A percentile compares a stretch with the other conserved stretches of the same genome.
phyloP scores from a whole-genome alignment of 495 filamentous ascomycete species.

The Tuber umbilicatum region DNA sequence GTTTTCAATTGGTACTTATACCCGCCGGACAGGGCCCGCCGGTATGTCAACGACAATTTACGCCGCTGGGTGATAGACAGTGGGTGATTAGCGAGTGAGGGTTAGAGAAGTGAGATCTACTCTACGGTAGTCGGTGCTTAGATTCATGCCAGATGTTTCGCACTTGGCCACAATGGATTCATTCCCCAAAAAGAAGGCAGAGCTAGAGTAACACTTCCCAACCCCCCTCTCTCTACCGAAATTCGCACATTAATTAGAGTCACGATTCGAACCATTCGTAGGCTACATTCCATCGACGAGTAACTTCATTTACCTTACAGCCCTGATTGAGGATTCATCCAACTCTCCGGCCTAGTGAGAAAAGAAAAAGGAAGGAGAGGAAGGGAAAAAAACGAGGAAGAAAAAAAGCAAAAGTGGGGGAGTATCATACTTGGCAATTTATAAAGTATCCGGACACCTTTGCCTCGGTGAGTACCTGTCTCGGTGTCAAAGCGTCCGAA shows the following conservation, averaged over 20 bases:
- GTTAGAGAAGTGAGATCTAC: neutral
- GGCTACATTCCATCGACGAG: neutral
- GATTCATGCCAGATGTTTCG: neutral
- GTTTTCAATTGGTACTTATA: neutral
- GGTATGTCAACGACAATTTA: neutral
- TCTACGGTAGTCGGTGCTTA: neutral
- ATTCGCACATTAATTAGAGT: neutral
- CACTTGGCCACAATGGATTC: neutral
- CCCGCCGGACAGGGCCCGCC: neutral
- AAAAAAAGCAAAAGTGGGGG: slow-evolving; percentile 3
- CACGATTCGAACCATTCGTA: neutral
- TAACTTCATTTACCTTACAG: neutral
- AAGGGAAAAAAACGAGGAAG: neutral
- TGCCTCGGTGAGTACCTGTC: neutral
- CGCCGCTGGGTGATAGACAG: neutral
- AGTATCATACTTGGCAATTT: neutral
- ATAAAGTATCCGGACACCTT: neutral
- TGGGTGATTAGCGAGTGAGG: neutral
- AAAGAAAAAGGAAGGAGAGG: neutral
- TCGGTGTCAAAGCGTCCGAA: neutral
- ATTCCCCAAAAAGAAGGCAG: too few relatives aligned
- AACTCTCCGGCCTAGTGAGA: neutral
- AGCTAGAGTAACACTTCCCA: neutral
- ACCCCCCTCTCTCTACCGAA: neutral
- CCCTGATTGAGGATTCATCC: neutral